A percentile compares a stretch with the other conserved stretches of the same genome.
These are phyloP conservation scores for Emericellopsis cladophorae DNA, from an alignment of 2,329 filamentous ascomycete species.

Conservation along the genomic window DNA sequence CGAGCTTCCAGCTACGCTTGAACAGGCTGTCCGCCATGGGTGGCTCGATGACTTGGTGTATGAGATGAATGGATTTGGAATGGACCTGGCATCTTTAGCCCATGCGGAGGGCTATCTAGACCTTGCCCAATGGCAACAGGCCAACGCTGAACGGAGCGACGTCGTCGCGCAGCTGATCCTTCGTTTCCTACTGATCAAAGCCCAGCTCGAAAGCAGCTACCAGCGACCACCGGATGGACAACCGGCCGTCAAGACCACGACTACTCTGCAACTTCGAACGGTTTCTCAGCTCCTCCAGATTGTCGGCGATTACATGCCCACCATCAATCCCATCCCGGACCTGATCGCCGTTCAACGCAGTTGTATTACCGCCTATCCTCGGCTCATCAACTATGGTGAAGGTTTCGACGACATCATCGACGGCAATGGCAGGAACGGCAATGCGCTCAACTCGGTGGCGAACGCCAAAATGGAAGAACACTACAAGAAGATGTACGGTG, in stretches of 20 bases:
- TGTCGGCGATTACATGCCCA: conserved; percentile 56
- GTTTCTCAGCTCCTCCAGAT: conserved; percentile 71
- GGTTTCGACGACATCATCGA: conserved; percentile 88
- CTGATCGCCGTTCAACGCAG: conserved; percentile 72
- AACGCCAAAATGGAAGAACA: conserved; percentile 93
- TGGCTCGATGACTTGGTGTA: conserved; percentile 78
- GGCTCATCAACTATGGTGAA: conserved; percentile 92
- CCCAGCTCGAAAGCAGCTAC: conserved; percentile 63
- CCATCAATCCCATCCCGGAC: conserved; percentile 43
- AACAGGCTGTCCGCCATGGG: conserved; percentile 63
- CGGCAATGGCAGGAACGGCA: conserved; percentile 67
- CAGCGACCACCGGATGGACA: conserved; percentile 58
- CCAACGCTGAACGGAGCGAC: conserved; percentile 51
- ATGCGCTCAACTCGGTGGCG: conserved; percentile 64
- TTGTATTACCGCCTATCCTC: conserved; percentile 85
- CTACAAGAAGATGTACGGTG: conserved; percentile 96
- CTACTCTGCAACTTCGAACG: conserved; percentile 73
- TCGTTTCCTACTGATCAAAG: conserved; percentile 76
- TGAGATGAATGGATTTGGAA: conserved; percentile 69
- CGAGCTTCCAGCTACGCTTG: conserved; percentile 28
- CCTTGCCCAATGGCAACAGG: conserved; percentile 67
- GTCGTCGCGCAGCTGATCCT: conserved; percentile 60
- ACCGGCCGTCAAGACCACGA: conserved; percentile 44
- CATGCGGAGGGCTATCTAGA: conserved; percentile 74
- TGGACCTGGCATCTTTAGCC: conserved; percentile 76